Evolutionary conservation across 495 filamentous ascomycete genomes (phyloP), one percentile per base, ranked within the genome.

Genomic region (Bombardia bombarda): DNA sequence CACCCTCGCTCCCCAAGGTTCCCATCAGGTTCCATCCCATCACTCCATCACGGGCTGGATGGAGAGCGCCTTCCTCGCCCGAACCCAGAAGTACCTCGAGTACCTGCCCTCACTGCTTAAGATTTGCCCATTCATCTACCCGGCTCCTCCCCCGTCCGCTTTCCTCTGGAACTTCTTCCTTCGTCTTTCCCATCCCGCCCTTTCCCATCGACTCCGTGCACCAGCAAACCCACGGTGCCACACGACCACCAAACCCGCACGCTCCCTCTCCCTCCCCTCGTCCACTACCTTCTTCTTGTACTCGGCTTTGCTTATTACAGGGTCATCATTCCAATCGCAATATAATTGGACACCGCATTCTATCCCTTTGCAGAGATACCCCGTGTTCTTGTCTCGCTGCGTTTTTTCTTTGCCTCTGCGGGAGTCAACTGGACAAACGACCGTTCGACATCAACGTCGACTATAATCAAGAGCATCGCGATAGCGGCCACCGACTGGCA

Each of bases 61-160:
- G n/a, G n/a, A n/a, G n/a, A n/a, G n/a, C n/a, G n/a, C n/a, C n/a
- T n/a, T n/a, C n/a, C n/a, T n/a, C n/a, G n/a, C n/a, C n/a, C n/a
- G n/a, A n/a, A n/a, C n/a, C n/a, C n/a, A n/a, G n/a, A n/a, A n/a
- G 32, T 5, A 14, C 5, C 9, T 33, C 16, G 32, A 17, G 14
- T 6, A 7, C 8, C 7, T 12, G 32, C n/a, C 32, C 7, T 33
- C n/a, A n/a, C n/a, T 14, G 20, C 48, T 46, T 40, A 43, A 40
- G 26, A 49, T 40, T 52, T 47, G 47, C 42, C 46, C 52, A 56
- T 56, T 56, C 52, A 58, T 53, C 41, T 35, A 40, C 21, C 30
- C 18, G 21, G 24, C 12, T 14, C 24, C 18, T 25, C 24, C 14
- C 21, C 43, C 30, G n/a, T n/a, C n/a, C n/a, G n/a, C n/a, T n/a